Percentiles rank a stretch among this genome's conserved stretches.
Evolutionary conservation across 2,329 filamentous ascomycete genomes (phyloP).

Genomic region (Chaetoscypha palmicola): DNA sequence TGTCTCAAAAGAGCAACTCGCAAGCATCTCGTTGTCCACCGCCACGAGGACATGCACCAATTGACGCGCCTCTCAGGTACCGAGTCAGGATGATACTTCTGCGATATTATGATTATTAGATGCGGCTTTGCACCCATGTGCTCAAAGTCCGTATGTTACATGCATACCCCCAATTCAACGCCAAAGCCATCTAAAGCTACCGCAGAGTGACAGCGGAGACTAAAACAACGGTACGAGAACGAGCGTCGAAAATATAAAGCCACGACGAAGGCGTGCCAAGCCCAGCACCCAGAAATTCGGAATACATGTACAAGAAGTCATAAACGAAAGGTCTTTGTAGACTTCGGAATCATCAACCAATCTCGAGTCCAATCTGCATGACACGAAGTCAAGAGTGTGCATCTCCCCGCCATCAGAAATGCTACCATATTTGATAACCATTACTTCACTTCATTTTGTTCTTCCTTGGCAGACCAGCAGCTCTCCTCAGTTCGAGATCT

Average conservation of each 20-base stretch:
- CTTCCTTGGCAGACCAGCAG: conserved; percentile 46
- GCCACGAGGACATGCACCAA: no score
- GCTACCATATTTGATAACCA: background rate
- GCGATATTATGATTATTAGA: background rate
- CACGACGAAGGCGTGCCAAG: conserved; percentile 1
- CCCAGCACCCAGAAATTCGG: no score
- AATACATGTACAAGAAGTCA: conserved; percentile 6
- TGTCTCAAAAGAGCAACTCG: no score
- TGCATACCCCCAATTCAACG: background rate
- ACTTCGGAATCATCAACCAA: conserved; percentile 2
- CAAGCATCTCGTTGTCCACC: no score
- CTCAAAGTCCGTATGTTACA: background rate
- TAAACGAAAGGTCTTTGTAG: background rate
- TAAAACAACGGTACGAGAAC: conserved; percentile 3
- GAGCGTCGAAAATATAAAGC: background rate
- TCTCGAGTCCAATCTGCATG: conserved; percentile 4
- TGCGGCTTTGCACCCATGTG: background rate
- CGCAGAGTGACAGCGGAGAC: background rate
- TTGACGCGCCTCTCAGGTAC: background rate
- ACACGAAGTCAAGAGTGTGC: background rate
- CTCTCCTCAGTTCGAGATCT: conserved; percentile 61
- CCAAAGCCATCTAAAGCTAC: conserved; percentile 2
- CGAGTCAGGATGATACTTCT: background rate
- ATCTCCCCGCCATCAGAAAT: background rate
- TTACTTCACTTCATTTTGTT: conserved; percentile 26